These are phyloP conservation scores for Pterula multifida DNA, from an alignment of 1,284 basidiomycete species.

Conservation along the genomic window DNA sequence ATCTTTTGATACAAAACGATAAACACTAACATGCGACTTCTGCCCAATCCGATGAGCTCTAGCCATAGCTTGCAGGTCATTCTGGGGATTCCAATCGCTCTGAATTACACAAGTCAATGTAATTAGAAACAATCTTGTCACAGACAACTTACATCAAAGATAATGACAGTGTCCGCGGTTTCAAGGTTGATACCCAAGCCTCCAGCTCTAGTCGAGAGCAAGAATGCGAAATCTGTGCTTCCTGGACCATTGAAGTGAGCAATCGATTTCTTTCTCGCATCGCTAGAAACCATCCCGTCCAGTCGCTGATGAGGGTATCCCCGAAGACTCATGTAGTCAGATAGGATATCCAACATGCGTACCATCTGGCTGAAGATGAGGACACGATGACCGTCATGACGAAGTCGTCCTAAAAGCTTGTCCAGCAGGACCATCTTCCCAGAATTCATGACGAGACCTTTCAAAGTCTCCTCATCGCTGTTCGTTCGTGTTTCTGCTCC, in stretches of 20 bases:
- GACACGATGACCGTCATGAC: conserved; percentile 88
- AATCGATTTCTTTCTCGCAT: conserved; percentile 85
- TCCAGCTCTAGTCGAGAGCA: conserved; percentile 94
- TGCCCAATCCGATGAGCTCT: conserved; percentile 95
- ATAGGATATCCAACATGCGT: conserved; percentile 95
- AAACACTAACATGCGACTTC: conserved; percentile 97
- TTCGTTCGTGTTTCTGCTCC: conserved; percentile 80
- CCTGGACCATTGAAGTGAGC: conserved; percentile 95
- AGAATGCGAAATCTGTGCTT: conserved; percentile 93
- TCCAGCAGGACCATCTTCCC: conserved; percentile 97
- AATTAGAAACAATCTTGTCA: conserved; percentile 8
- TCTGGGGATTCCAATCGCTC: conserved; percentile 96
- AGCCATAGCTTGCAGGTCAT: conserved; percentile 98
- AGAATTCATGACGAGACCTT: conserved; percentile 95
- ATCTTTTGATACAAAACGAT: conserved; percentile 96
- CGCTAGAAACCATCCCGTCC: conserved; percentile 92
- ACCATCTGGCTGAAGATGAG: conserved; percentile 99
- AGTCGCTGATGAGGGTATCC: conserved; percentile 94
- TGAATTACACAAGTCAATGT: conserved; percentile 21
- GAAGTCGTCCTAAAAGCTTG: conserved; percentile 82
- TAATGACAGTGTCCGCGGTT: conserved; percentile 97
- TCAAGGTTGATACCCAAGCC: conserved; percentile 98
- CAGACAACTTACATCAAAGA: conserved; percentile 76
- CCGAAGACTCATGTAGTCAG: conserved; percentile 88
- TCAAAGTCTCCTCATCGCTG: conserved; percentile 77